These are phyloP conservation scores for Penicillium nucicola DNA, from an alignment of 495 filamentous ascomycete species.

Conservation along the genomic window DNA sequence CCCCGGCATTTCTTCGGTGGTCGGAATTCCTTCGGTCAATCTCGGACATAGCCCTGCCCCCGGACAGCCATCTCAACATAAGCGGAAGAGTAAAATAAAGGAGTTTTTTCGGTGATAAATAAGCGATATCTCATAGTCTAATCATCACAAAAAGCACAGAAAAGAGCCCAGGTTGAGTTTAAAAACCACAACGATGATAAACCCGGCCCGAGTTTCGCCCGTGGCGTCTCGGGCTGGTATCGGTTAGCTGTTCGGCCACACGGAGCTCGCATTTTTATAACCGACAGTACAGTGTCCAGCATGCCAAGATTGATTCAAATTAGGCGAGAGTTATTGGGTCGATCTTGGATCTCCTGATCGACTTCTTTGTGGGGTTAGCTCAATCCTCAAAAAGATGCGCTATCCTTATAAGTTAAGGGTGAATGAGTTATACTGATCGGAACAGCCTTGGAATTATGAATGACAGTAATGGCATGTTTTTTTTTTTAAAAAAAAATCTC, in stretches of 20 bases:
- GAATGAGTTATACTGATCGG: too few relatives aligned
- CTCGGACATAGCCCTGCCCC: background rate
- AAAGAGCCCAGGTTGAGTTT: background rate
- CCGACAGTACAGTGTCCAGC: background rate
- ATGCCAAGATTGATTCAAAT: background rate
- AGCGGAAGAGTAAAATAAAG: too few relatives aligned
- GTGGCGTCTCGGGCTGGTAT: slow-evolving; percentile 27
- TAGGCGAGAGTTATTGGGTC: background rate
- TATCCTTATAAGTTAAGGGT: too few relatives aligned
- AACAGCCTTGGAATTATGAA: too few relatives aligned
- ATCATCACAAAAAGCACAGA: background rate
- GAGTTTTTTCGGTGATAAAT: too few relatives aligned
- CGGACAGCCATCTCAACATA: too few relatives aligned
- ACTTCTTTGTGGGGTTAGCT: too few relatives aligned
- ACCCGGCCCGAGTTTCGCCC: slow-evolving; percentile 10
- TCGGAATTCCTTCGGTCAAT: background rate
- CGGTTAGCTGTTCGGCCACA: slow-evolving; percentile 39
- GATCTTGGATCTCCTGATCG: background rate
- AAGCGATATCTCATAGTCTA: background rate
- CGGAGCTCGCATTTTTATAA: slow-evolving; percentile 19
- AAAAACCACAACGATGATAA: too few relatives aligned
- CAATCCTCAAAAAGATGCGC: too few relatives aligned
- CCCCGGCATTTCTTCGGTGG: background rate
- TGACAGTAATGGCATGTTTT: too few relatives aligned
- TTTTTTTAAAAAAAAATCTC: too few relatives aligned